phyloP scores from a whole-genome alignment of 2,329 filamentous ascomycete species.

The Beauveria varroae region DNA sequence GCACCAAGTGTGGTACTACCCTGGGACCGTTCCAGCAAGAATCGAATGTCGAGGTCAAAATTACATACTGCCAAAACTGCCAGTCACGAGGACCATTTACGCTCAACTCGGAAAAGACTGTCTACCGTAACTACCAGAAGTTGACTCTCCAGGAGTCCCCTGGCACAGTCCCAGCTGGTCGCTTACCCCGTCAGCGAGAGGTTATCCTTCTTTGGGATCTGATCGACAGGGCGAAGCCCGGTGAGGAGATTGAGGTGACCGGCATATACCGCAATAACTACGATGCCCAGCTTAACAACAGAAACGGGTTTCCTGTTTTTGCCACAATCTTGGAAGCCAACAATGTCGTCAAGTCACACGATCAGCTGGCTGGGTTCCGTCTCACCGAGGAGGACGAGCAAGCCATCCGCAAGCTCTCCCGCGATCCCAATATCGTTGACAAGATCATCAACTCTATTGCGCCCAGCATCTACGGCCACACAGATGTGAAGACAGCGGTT shows the following conservation, averaged over 20 bases:
- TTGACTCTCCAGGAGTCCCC: constrained; percentile 95
- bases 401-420: constrained; percentile 76
- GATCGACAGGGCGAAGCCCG: constrained; percentile 93
- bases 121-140: constrained; percentile 98
- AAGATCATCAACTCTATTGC: constrained; percentile 91
- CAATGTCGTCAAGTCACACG: constrained; percentile 92
- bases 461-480: constrained; percentile 94
- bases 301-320: constrained; percentile 97
- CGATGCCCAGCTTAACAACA: constrained; percentile 94
- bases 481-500: constrained; percentile 93
- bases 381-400: constrained; percentile 94
- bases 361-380: constrained; percentile 93
- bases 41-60: constrained; percentile 91
- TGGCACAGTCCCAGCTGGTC: constrained; percentile 91
- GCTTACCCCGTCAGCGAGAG: constrained; percentile 85
- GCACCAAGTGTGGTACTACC: constrained; percentile 83
- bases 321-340: constrained; percentile 97
- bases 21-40: constrained; percentile 97
- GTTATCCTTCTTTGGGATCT: constrained; percentile 95
- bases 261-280: constrained; percentile 98
- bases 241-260: constrained; percentile 94
- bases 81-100: constrained; percentile 93
- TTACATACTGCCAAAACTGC: constrained; percentile 93
- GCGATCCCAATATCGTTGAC: constrained; percentile 85
- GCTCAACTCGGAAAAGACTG: constrained; percentile 92